Evolutionary conservation across 2,329 filamentous ascomycete genomes (phyloP), one percentile per base, ranked within the genome.

Genomic region (Podosphaera aphanis): DNA sequence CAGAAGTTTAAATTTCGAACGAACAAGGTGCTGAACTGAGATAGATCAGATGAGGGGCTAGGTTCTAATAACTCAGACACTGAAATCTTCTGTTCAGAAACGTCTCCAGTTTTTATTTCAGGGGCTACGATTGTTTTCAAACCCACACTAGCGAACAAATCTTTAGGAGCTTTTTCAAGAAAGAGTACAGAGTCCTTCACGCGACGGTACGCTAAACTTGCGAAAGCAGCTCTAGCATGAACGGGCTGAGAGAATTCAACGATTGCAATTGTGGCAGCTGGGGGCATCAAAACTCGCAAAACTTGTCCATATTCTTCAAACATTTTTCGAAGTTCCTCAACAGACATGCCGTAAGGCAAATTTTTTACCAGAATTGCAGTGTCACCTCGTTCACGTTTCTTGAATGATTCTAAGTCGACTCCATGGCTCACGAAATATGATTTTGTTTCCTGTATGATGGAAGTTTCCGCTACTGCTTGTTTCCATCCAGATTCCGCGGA

Each of bases 391-490:
- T 83, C 76, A 49, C 77, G 75, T 46, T 73, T 77, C 61, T 88
- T 90, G 66, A 98, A 95, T 10, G 86, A 80, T 51, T 94, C 79
- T 41, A 98, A 68, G 61, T 95, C 84, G 19, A 95, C 82, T 31
- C 88, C 88, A 52, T 94, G 83, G 39, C 79, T 72, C 45, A 72
- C 68, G 58, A 98, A 93, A 63, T 92, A 98, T 8, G 79, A 69
- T 62, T 94, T 95, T 2, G 85, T 93, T 61, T 95, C 90, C 63
- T 93, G 84, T 48, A 98, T 95, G 53, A 93, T 74, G 51, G 90
- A 81, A 19, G 88, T 95, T 67, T 98, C 90, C 38, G 88, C 90
- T 61, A 94, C 81, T 8, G 90, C 90, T 66, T 95, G 90, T 66
- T 92, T 94, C 47, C 98, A 82, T 39, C 83, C 88, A 48, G 88